phyloP scores from a whole-genome alignment of 352 stramenopile species.

The Phytopythium montanum region DNA sequence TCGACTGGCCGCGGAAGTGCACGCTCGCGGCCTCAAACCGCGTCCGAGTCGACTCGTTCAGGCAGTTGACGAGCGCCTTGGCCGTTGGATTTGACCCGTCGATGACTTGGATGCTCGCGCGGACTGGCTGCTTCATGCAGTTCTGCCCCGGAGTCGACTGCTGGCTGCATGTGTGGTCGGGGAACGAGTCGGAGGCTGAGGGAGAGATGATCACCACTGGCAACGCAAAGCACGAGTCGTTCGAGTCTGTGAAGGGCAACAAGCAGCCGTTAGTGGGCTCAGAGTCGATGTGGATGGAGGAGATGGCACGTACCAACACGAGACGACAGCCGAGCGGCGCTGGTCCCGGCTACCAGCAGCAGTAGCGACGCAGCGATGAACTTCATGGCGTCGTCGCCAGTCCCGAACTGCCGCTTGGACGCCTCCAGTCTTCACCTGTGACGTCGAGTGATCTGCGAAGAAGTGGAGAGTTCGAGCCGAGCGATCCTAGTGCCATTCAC shows the following conservation, averaged over 20 bases:
- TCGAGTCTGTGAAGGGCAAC: not conserved
- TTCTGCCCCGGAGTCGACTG: constrained; percentile 31
- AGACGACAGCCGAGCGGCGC: not conserved
- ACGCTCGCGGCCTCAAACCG: constrained; percentile 25
- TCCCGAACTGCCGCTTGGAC: not conserved
- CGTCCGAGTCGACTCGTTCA: constrained; percentile 16
- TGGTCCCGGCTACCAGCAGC: not conserved
- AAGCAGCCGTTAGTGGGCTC: not conserved
- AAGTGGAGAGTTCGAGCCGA: not conserved
- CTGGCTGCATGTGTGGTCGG: constrained; percentile 29
- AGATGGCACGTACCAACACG: not conserved
- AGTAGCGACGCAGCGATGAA: not conserved
- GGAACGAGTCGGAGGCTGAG: not conserved
- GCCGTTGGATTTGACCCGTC: constrained; percentile 13
- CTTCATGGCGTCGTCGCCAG: not conserved
- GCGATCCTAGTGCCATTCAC: not conserved
- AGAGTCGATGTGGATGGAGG: not conserved
- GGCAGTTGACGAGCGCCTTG: constrained; percentile 34
- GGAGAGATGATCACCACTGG: constrained; percentile 6
- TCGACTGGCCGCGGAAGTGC: constrained; percentile 58
- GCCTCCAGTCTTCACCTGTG: not conserved
- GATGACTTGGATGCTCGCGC: constrained; percentile 33
- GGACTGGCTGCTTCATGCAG: constrained; percentile 38
- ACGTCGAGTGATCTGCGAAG: not conserved
- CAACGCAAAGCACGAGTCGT: constrained; percentile 4